phyloP scores from a whole-genome alignment of 1,139 yeast species.

The Candida dubliniensis region DNA sequence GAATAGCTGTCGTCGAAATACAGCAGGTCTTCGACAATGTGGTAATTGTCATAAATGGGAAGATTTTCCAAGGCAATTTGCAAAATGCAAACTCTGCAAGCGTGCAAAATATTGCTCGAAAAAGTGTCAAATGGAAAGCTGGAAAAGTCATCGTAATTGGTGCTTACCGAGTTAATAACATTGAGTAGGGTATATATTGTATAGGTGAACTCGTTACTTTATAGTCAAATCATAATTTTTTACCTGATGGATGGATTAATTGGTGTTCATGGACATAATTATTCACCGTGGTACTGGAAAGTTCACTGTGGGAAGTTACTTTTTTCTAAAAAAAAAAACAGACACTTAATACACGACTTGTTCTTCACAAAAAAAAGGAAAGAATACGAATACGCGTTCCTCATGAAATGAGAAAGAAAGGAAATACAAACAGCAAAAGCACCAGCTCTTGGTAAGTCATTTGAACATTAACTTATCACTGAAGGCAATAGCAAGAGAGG shows the following conservation, averaged over 20 bases:
- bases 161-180: conserved; percentile 55
- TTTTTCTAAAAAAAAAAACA: no score
- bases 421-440: not conserved
- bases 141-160: conserved; percentile 96
- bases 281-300: no score
- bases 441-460: no score
- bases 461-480: not conserved
- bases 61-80: conserved; percentile 82
- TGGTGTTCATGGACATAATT: no score
- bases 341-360: no score
- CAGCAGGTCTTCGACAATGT: conserved; percentile 94
- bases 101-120: conserved; percentile 93
- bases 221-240: conserved; percentile 3
- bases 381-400: not conserved
- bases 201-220: not conserved
- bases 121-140: conserved; percentile 87
- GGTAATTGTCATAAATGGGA: conserved; percentile 99
- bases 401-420: not conserved
- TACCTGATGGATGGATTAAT: no score
- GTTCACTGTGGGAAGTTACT: no score
- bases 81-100: conserved; percentile 91
- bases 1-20: conserved; percentile 90
- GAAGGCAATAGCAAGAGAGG: not conserved
- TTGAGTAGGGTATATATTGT: not conserved
- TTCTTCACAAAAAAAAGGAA: no score